These are phyloP conservation scores for Rhynchospora breviuscula DNA, from an alignment of 176 grass and related monocot genomes.

Conservation along the genomic window DNA sequence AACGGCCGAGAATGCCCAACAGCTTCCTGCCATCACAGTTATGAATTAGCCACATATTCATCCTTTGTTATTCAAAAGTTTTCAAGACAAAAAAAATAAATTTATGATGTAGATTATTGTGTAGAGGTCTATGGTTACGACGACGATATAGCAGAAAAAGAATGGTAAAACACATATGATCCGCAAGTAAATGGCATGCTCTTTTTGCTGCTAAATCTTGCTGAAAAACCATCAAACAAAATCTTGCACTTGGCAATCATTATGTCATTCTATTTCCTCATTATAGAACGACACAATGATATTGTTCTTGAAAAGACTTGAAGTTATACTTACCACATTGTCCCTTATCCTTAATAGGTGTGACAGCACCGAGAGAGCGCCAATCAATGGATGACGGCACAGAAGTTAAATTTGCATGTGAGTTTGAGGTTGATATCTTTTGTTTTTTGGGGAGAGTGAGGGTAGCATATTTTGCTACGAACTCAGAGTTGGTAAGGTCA, in stretches of 20 bases:
- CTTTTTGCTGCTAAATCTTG: neutral
- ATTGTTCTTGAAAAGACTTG: neutral
- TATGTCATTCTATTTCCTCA: neutral
- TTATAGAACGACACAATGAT: neutral
- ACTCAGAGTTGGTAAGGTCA: neutral
- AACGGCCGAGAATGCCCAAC: slow-evolving; percentile 27
- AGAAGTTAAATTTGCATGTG: neutral
- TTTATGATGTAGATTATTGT: neutral
- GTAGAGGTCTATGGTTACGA: too few species aligned
- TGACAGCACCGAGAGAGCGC: slow-evolving; percentile 7
- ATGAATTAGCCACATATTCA: neutral
- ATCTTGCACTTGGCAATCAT: neutral
- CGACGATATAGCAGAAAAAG: neutral
- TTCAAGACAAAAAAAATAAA: too few species aligned
- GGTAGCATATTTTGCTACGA: neutral
- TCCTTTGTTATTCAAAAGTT: neutral
- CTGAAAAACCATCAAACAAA: neutral
- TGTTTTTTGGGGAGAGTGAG: neutral
- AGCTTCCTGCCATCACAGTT: neutral
- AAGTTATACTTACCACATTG: neutral
- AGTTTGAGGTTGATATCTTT: neutral
- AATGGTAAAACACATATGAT: neutral
- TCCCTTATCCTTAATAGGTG: slow-evolving; percentile 14
- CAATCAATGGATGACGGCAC: neutral
- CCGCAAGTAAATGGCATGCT: too few species aligned